Evolutionary conservation across 805 yeast species (phyloP).

Genomic region (Candida montana): DNA sequence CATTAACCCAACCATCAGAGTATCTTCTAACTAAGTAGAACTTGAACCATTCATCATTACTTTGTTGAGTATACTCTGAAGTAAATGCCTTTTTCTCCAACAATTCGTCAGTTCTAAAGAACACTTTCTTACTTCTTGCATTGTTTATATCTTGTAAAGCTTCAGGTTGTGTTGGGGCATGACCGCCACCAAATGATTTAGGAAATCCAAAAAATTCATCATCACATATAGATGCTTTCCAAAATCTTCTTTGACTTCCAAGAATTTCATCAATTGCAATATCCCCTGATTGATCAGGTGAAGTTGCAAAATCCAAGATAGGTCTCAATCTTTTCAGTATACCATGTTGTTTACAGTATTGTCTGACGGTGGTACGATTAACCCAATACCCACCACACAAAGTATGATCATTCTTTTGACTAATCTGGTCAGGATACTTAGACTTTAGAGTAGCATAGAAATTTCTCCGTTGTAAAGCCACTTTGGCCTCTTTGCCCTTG

Average conservation of each 20-base stretch:
- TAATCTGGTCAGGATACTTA: constrained; percentile 2
- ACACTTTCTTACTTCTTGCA: not conserved
- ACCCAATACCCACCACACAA: constrained; percentile 29
- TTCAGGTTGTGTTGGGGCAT: constrained; percentile 13
- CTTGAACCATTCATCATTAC: not conserved
- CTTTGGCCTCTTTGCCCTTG: constrained; percentile 10
- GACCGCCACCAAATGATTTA: constrained; percentile 15
- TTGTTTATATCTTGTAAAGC: not conserved
- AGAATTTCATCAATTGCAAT: constrained; percentile 10
- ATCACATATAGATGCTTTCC: constrained; percentile 13
- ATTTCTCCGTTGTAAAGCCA: constrained; percentile 11
- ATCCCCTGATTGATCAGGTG: constrained; percentile 12
- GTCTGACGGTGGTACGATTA: constrained; percentile 9
- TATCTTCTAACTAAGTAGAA: constrained; percentile 12
- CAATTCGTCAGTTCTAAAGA: constrained; percentile 4
- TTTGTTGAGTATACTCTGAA: constrained; percentile 10
- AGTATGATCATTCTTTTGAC: constrained; percentile 19
- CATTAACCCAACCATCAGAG: constrained; percentile 26
- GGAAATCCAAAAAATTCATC: constrained; percentile 19
- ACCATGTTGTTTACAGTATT: constrained; percentile 18
- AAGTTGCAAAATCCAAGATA: constrained; percentile 13
- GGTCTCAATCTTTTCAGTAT: constrained; percentile 11
- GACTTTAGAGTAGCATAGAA: constrained; percentile 11
- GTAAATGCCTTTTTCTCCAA: constrained; percentile 2
- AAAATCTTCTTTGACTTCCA: constrained; percentile 6